A percentile compares a stretch with the other conserved stretches of the same genome.
Evolutionary conservation across 208 protist species (phyloP).

Genomic region (Wallacemonas sp.): DNA sequence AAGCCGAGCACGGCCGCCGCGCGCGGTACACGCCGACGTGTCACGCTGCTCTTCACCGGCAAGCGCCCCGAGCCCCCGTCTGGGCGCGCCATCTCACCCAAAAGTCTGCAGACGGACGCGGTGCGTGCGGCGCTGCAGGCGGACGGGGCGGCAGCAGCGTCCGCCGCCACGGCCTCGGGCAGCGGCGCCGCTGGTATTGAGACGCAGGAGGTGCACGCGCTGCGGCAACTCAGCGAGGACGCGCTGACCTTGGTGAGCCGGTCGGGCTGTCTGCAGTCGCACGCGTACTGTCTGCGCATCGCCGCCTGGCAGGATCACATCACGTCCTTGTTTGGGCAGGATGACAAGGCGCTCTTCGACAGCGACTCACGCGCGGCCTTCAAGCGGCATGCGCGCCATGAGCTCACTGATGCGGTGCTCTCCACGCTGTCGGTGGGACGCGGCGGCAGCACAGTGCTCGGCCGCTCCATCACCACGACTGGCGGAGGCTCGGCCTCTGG

Average conservation of each 20-base stretch:
- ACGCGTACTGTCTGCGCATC: slow-evolving; percentile 39
- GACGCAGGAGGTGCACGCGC: slow-evolving; percentile 11
- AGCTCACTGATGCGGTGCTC: slow-evolving; percentile 34
- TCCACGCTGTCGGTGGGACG: slow-evolving; percentile 19
- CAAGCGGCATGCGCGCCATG: slow-evolving; percentile 36
- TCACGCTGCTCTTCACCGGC: slow-evolving; percentile 13
- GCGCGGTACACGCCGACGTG: slow-evolving; percentile 1
- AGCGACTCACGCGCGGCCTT: slow-evolving; percentile 32
- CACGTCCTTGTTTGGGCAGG: slow-evolving; percentile 28
- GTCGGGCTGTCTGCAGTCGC: slow-evolving; percentile 40
- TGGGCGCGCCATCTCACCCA: too few species aligned
- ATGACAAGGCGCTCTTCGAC: slow-evolving; percentile 37
- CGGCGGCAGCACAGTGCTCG: slow-evolving; percentile 9
- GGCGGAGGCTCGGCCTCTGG: not conserved
- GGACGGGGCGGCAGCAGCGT: too few species aligned
- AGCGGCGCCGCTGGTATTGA: too few species aligned
- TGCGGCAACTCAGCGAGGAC: slow-evolving; percentile 18
- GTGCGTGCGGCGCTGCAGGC: not conserved
- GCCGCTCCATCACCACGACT: slow-evolving; percentile 2
- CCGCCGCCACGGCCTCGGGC: too few species aligned
- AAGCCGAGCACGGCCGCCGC: not conserved
- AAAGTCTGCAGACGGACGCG: too few species aligned
- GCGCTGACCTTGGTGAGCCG: slow-evolving; percentile 6
- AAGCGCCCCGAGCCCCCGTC: not conserved
- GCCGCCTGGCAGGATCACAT: slow-evolving; percentile 59